Evolutionary conservation across 192 early-diverging fungal species (phyloP).

Genomic region (Linnemannia hyalina): DNA sequence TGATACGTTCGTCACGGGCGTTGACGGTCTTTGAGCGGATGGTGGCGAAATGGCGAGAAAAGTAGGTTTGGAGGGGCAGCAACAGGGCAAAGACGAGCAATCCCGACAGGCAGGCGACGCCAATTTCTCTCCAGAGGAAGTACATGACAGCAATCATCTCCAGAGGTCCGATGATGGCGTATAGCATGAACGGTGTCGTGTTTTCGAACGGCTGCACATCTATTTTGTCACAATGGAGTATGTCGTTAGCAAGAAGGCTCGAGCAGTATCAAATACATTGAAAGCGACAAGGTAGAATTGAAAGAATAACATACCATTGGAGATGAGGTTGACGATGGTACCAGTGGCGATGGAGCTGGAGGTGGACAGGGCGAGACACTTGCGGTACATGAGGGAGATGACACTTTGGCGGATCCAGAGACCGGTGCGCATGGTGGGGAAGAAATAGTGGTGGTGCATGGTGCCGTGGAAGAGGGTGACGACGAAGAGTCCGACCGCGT

Average conservation of each 20-base stretch:
- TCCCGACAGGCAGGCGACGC: conserved; percentile 42
- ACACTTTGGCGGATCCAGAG: conserved; percentile 47
- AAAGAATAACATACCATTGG: conserved; percentile 41
- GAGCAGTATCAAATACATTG: neutral
- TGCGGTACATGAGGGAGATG: conserved; percentile 58
- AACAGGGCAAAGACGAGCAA: conserved; percentile 49
- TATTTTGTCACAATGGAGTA: neutral
- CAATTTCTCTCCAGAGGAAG: conserved; percentile 52
- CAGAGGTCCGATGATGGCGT: conserved; percentile 54
- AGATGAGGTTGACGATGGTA: conserved; percentile 57
- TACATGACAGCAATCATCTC: conserved; percentile 48
- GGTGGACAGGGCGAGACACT: conserved; percentile 52
- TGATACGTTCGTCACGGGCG: conserved; percentile 54
- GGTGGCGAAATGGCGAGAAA: conserved; percentile 47
- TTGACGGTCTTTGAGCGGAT: conserved; percentile 51
- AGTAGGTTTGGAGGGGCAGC: conserved; percentile 46
- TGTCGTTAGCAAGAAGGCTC: neutral
- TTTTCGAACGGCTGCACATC: conserved; percentile 60
- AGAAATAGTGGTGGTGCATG: conserved; percentile 58
- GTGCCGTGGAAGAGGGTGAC: conserved; percentile 57
- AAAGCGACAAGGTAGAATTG: neutral
- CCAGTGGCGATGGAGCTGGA: conserved; percentile 56
- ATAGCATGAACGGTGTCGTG: conserved; percentile 55
- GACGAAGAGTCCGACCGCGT: conserved; percentile 52
- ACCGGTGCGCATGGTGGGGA: conserved; percentile 58